Evolutionary conservation across 192 early-diverging fungal species (phyloP).

Genomic region (Coemansia sp.): DNA sequence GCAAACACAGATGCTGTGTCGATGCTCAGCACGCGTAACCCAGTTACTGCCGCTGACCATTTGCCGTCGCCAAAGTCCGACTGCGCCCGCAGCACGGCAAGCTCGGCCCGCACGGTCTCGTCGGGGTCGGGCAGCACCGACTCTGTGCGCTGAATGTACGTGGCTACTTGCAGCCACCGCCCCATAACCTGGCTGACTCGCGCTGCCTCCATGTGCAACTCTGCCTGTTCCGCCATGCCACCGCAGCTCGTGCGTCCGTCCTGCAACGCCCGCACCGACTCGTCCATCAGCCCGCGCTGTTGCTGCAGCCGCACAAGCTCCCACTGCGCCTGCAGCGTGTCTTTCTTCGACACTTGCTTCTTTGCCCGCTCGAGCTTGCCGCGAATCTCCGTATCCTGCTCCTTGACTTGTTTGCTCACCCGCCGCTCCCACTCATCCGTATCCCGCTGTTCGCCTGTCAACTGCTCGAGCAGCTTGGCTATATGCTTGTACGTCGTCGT

Average conservation of each 20-base stretch:
- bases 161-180: slow-evolving; percentile 43
- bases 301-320: slow-evolving; percentile 13
- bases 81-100: slow-evolving; percentile 30
- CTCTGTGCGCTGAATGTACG: slow-evolving; percentile 25
- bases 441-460: slow-evolving; percentile 1
- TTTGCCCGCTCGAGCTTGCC: slow-evolving; percentile 14
- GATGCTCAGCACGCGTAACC: slow-evolving; percentile 9
- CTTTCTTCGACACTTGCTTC: slow-evolving; percentile 26
- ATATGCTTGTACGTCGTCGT: slow-evolving; percentile 8
- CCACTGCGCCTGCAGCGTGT: slow-evolving; percentile 18
- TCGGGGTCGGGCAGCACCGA: slow-evolving; percentile 15
- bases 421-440: slow-evolving; percentile 7
- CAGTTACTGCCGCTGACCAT: slow-evolving; percentile 23
- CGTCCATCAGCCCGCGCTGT: slow-evolving; percentile 20
- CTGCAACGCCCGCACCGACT: slow-evolving; percentile 29
- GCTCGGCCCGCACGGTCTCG: slow-evolving; percentile 3
- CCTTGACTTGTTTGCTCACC: slow-evolving; percentile 12
- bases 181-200: slow-evolving; percentile 17
- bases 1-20: slow-evolving; percentile 13
- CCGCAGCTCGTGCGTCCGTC: slow-evolving; percentile 28
- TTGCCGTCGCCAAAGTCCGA: slow-evolving; percentile 31
- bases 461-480: slow-evolving; percentile 19
- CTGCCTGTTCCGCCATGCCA: slow-evolving; percentile 22
- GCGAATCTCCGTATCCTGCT: slow-evolving; percentile 15
- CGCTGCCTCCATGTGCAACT: slow-evolving; percentile 23